Base-by-base conservation (phyloP, 1,139 yeast genomes). In the Williopsis jadinii region DNA sequence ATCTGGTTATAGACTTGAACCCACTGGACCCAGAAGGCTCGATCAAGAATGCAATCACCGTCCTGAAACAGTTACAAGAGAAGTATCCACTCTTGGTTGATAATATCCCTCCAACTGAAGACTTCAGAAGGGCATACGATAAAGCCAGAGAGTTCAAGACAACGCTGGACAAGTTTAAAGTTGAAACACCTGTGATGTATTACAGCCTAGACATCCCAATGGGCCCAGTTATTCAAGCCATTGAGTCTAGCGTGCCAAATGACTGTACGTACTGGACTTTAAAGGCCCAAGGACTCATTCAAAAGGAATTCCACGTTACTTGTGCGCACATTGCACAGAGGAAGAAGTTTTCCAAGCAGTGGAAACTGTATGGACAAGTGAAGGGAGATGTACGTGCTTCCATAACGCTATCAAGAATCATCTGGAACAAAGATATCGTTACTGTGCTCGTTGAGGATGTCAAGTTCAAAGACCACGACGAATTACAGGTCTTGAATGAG, bases 281-380 rank as follows among this genome's bases (percentile, higher is more conserved):
- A 30, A 58, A 67, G 35, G 39, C 55, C 0, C 49, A 45, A 0
- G 52, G 62, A 3, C 63, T 80, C 32, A 60, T 82, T 1, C 88
- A 82, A 52, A 41, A 56, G 0, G 71, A 68, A 32, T 84, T 87
- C 53, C 98, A 92, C 58, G 76, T 90, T 2, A 92, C 98, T 0
- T 59, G 90, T 35, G 75, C 79, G 0, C 97, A 92, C 57, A 49
- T 58, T 0, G 54, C 58, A 12, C 59, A 64, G 9, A 52, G 62
- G 11, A 63, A 60, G 32, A 55, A 19, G 24, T 19, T 19, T 19
- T 6, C 24, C 6, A 19, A 19, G 6, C 24, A 19, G 24, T 19
- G 24, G 24, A 19, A 19, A 19, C 24, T 19, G 6, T 19, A 19
- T 19, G 24, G 24, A 19, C 24, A 19, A 19, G 24, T 19, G 24